Percentiles rank a stretch among this genome's conserved stretches.
Conservation (phyloP, 2,329 filamentous ascomycete genomes). For the Monilinia vaccinii-corymbosi region DNA sequence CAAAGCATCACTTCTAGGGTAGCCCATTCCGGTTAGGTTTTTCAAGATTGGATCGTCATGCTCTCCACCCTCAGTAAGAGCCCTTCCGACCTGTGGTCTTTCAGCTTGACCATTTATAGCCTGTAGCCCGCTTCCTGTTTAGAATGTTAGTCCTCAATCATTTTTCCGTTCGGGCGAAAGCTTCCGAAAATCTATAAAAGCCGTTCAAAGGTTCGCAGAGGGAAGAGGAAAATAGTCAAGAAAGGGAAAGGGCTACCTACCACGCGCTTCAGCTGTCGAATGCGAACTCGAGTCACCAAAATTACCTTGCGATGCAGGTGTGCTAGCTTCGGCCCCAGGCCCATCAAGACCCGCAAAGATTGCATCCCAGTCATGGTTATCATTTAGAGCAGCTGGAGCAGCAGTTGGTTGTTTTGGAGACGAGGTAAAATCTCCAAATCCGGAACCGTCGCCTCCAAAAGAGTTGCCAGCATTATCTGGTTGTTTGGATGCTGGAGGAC, state of each 20-base stretch:
- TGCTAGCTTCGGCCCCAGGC: conserved; percentile 26
- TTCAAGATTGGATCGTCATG: conserved; percentile 91
- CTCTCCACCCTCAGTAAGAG: conserved; percentile 62
- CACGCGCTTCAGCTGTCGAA: conserved; percentile 15
- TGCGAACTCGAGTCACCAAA: conserved; percentile 19
- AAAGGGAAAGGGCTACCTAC: not conserved
- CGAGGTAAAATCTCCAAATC: conserved; percentile 39
- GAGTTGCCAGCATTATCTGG: conserved; percentile 23
- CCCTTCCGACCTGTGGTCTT: conserved; percentile 49
- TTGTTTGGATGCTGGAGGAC: conserved; percentile 32
- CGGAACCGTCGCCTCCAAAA: conserved; percentile 21
- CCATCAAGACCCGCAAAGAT: conserved; percentile 78
- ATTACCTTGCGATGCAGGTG: conserved; percentile 12
- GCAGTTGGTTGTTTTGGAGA: conserved; percentile 37
- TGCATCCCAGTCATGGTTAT: conserved; percentile 82
- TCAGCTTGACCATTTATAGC: conserved; percentile 5
- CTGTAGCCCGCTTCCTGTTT: not conserved
- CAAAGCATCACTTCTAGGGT: conserved; percentile 62
- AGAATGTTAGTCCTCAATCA: not conserved
- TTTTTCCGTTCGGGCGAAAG: too few species aligned
- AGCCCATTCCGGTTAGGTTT: conserved; percentile 84
- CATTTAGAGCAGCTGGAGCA: conserved; percentile 34
- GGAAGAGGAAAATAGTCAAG: not conserved
- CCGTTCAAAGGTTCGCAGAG: too few species aligned
- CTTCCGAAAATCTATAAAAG: too few species aligned